Base-by-base conservation (phyloP, 306 rosid genomes). In the Sicyos baderoa region DNA sequence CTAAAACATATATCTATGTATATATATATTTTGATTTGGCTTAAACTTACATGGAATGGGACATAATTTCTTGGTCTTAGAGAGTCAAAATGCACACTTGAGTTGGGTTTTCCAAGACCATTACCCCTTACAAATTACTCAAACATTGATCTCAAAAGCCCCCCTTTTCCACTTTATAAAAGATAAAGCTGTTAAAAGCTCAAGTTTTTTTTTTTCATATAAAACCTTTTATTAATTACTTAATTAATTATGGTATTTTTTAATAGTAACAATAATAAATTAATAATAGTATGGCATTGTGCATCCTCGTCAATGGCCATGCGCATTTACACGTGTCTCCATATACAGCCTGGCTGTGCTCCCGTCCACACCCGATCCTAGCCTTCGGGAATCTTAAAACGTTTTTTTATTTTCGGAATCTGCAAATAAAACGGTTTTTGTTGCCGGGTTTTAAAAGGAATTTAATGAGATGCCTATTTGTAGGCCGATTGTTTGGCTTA, bases 51-150 rank as follows among this genome's bases (percentile, higher is more conserved):
- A 35, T 22, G 6, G 15, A 14, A 57, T 2, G 68, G 7, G 68
- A 61, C 49, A 61, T n/a, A 27, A 62, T 62, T 62, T 62, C 68
- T 62, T 62, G 68, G 68, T 62, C 51, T 17, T 37, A 10, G 68
- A 17, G 68, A 62, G 68, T 62, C 51, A 62, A 62, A 62, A 17
- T 18, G 68, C 68, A 62, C 68, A 62, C 68, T 62, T 37, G 29
- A 62, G 68, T 62, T 62, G 51, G 29, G 68, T 62, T 62, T 62
- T 62, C 68, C 49, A 17, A 62, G 2, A 9, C 49, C 50, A 37
- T 62, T 35, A 9, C 15, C 66, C 25, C 49, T 61, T 61, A 2
- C 17, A 62, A 62, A 40, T 37, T 62, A 62, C 68, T 62, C 68
- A 35, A 60, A 37, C 49, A 35, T 61, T 61, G 1, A 21, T 64